These are phyloP conservation scores for Ophiostoma tasmaniense DNA, from an alignment of 2,329 filamentous ascomycete genomes.

Conservation along the genomic window DNA sequence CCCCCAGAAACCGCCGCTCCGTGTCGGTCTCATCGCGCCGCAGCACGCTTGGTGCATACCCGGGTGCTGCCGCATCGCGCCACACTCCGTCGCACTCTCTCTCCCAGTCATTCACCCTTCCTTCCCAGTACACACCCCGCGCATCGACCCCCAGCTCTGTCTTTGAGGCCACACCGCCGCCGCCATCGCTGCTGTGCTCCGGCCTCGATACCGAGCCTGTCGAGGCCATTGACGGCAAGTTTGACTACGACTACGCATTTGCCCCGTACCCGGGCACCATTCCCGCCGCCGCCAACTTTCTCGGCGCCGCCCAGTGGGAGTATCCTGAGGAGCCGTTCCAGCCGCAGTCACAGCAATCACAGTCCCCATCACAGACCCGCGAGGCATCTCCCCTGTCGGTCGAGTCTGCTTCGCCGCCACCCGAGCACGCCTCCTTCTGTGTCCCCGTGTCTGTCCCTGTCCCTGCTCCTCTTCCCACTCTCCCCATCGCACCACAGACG, in stretches of 20 bases:
- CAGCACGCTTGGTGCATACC: slow-evolving; percentile 1
- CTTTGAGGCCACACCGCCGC: slow-evolving; percentile 29
- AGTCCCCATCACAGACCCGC: slow-evolving; percentile 27
- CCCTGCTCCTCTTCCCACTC: slow-evolving; percentile 21
- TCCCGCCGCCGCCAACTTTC: slow-evolving; percentile 32
- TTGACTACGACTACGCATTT: slow-evolving; percentile 48
- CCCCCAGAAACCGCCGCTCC: background rate
- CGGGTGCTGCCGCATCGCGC: slow-evolving; percentile 13
- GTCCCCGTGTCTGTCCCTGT: slow-evolving; percentile 18
- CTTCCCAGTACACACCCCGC: background rate
- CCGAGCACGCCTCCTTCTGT: slow-evolving; percentile 7
- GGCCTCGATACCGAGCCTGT: slow-evolving; percentile 43
- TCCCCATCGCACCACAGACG: background rate
- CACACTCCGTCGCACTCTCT: background rate
- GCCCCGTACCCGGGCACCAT: slow-evolving; percentile 72
- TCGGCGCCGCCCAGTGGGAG: slow-evolving; percentile 19
- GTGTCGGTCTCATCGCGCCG: background rate
- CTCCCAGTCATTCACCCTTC: background rate
- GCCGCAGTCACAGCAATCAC: background rate
- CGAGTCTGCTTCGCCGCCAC: slow-evolving; percentile 24
- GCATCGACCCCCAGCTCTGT: slow-evolving; percentile 28
- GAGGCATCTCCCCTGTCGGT: slow-evolving; percentile 37
- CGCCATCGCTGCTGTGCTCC: slow-evolving; percentile 54
- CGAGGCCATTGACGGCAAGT: slow-evolving; percentile 44
- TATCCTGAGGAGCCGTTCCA: slow-evolving; percentile 19